Evolutionary conservation across 352 stramenopile genomes (phyloP), one percentile per base, ranked within the genome.

Genomic region (Pelagophyceae sp.): DNA sequence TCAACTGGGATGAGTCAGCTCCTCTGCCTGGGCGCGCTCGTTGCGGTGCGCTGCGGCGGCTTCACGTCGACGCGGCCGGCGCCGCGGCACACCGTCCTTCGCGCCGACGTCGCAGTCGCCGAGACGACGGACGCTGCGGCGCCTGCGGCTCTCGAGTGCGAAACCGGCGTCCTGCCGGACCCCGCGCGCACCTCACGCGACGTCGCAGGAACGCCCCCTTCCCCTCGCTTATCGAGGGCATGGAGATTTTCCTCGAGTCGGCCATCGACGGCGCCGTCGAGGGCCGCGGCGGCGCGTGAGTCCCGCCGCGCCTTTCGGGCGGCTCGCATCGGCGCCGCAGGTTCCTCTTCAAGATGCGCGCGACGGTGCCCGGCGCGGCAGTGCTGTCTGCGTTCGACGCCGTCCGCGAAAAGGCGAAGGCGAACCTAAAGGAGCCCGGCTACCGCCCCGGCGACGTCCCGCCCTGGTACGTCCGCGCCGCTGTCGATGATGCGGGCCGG

Each of bases 151-250:
- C n/a, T n/a, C n/a, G n/a, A n/a, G n/a, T n/a, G n/a, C n/a, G n/a
- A n/a, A n/a, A n/a, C n/a, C n/a, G n/a, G n/a, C n/a, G n/a, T n/a
- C n/a, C n/a, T n/a, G n/a, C n/a, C n/a, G n/a, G n/a, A n/a, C n/a
- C n/a, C n/a, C n/a, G n/a, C n/a, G n/a, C n/a, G n/a, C n/a, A n/a
- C n/a, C n/a, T n/a, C n/a, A n/a, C n/a, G n/a, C n/a, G n/a, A n/a
- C n/a, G n/a, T n/a, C n/a, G n/a, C n/a, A n/a, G n/a, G 58, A 67
- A 74, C 37, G 27, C 67, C 35, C 35, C 67, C 35, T 51, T 35
- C 33, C 15, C 33, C 27, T 74, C 2, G 15, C 1, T 58, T 23
- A 37, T 74, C 35, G 67, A 74, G 29, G 31, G 31, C 5, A n/a
- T 74, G 35, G 67, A 74, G 2, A 11, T 74, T n/a, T 6, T 51